These are phyloP conservation scores for Aureobasidium namibiae DNA, from an alignment of 2,329 filamentous ascomycete genomes.

Conservation along the genomic window DNA sequence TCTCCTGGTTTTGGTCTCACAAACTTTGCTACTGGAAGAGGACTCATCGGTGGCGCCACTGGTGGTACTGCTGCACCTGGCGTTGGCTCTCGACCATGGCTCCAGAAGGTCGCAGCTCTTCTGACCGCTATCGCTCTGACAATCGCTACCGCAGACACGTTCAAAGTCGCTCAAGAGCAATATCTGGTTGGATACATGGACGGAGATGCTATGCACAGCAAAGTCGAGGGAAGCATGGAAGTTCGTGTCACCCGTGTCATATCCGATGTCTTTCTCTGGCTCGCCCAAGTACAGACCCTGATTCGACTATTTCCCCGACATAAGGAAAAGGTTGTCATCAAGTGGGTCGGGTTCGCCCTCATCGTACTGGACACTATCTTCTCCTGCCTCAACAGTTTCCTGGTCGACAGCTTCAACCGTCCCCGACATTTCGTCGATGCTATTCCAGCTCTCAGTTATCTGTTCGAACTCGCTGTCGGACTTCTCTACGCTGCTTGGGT, in stretches of 20 bases:
- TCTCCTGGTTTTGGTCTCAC: conserved; percentile 65
- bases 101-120: conserved; percentile 64
- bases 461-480: conserved; percentile 81
- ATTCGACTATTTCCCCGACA: conserved; percentile 94
- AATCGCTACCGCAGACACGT: conserved; percentile 87
- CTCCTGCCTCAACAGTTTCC: conserved; percentile 82
- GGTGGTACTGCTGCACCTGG: conserved; percentile 60
- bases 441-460: conserved; percentile 81
- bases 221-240: conserved; percentile 76
- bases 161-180: conserved; percentile 72
- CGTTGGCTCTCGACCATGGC: conserved; percentile 85
- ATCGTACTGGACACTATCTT: conserved; percentile 89
- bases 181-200: conserved; percentile 75
- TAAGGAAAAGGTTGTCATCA: conserved; percentile 96
- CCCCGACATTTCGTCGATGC: conserved; percentile 78
- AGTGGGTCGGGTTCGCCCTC: conserved; percentile 93
- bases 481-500: conserved; percentile 90
- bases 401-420: conserved; percentile 49
- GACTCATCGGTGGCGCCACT: conserved; percentile 76
- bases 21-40: conserved; percentile 54
- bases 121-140: conserved; percentile 74
- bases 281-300: conserved; percentile 92
- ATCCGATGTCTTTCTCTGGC: conserved; percentile 93
- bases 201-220: conserved; percentile 62
- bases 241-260: conserved; percentile 87